A percentile compares a stretch with the other conserved stretches of the same genome.
Evolutionary conservation across 2,329 filamentous ascomycete genomes (phyloP).

Genomic region (Blastomyces gilchristii): DNA sequence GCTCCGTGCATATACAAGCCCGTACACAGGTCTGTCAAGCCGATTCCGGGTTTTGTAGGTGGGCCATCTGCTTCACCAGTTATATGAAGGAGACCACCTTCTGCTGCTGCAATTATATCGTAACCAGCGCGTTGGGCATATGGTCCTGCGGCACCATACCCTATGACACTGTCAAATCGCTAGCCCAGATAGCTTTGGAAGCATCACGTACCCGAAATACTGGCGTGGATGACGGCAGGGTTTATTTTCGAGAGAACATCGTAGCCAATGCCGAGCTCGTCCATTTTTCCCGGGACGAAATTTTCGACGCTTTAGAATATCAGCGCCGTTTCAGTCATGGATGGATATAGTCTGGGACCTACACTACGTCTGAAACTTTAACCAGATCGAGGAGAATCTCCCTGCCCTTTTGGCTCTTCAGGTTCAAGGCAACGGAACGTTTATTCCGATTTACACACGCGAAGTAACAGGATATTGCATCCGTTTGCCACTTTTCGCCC

Average conservation of each 20-base stretch:
- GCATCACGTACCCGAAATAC: conserved; percentile 29
- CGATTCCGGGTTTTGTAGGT: conserved; percentile 35
- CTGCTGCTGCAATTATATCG: conserved; percentile 38
- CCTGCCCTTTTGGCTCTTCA: conserved; percentile 23
- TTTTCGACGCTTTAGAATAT: conserved; percentile 31
- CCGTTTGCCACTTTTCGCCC: conserved; percentile 20
- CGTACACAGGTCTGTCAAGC: conserved; percentile 38
- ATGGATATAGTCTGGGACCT: conserved; percentile 8
- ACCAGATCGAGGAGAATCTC: conserved; percentile 29
- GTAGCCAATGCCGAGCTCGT: conserved; percentile 35
- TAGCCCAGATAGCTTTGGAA: not conserved
- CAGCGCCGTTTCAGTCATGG: not conserved
- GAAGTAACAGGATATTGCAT: conserved; percentile 36
- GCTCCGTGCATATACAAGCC: conserved; percentile 39
- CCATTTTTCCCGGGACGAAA: conserved; percentile 36
- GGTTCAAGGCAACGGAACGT: conserved; percentile 28
- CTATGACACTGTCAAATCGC: conserved; percentile 1
- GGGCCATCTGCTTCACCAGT: conserved; percentile 34
- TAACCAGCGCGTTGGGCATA: conserved; percentile 37
- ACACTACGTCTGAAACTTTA: conserved; percentile 32
- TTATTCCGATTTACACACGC: conserved; percentile 39
- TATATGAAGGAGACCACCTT: conserved; percentile 37
- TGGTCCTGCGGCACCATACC: conserved; percentile 35
- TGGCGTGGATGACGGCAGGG: conserved; percentile 34
- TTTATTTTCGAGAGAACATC: conserved; percentile 29